Conservation (phyloP, 352 stramenopile species). For the Phytopythium sindhum region DNA sequence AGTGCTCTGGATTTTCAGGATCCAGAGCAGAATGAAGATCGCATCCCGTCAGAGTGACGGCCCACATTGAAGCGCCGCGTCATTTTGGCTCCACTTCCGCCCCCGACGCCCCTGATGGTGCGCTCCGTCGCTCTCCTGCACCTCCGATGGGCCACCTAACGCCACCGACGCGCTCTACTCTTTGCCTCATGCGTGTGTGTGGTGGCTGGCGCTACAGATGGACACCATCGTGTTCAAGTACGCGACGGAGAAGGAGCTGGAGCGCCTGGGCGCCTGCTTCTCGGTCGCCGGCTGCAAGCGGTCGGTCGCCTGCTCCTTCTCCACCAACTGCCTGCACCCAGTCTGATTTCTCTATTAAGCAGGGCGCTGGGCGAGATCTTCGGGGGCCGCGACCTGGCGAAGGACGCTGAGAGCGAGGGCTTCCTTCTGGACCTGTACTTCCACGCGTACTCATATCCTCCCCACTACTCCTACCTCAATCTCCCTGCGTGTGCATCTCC, state of each 20-base stretch:
- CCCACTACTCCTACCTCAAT: not conserved
- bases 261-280: constrained; percentile 30
- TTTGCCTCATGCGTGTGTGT: not conserved
- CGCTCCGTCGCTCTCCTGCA: not conserved
- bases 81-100: not conserved
- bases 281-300: constrained; percentile 57
- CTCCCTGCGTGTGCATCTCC: not conserved
- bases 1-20: not conserved
- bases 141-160: not conserved
- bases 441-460: constrained; percentile 72
- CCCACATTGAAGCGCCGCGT: not conserved
- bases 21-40: not conserved
- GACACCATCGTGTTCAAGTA: constrained; percentile 64
- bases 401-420: constrained; percentile 28
- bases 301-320: constrained; percentile 10
- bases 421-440: constrained; percentile 55
- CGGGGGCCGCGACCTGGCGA: constrained; percentile 22
- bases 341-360: not conserved
- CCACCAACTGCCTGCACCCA: too few relatives aligned
- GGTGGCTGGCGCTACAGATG: constrained; percentile 20
- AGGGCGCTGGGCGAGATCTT: constrained; percentile 55
- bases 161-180: not conserved
- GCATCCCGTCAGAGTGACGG: not conserved
- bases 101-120: not conserved
- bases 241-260: constrained; percentile 37